Percentiles rank a stretch among this genome's conserved stretches.
Evolutionary conservation across 805 yeast genomes (phyloP).

Genomic region (Starmerella powellii): DNA sequence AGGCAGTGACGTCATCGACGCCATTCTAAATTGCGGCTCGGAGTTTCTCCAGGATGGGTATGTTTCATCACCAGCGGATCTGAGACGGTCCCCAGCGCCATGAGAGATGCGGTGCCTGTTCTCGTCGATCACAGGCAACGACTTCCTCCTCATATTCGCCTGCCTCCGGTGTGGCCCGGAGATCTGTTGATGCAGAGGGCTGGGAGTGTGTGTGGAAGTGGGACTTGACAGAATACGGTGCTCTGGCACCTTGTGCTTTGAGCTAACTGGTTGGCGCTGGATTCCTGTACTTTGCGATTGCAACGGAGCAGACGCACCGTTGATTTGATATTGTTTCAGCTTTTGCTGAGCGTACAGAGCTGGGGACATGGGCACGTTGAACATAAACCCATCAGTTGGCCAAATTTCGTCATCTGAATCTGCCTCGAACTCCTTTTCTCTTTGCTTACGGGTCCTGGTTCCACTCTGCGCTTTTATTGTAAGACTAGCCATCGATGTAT

Average conservation of each 20-base stretch:
- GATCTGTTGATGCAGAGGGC: neutral
- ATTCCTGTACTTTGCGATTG: too few relatives aligned
- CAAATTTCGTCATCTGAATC: constrained; percentile 43
- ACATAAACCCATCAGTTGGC: constrained; percentile 43
- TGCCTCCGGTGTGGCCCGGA: neutral
- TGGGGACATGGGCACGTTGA: constrained; percentile 54
- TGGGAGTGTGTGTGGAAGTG: neutral
- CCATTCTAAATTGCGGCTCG: neutral
- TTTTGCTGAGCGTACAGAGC: constrained; percentile 33
- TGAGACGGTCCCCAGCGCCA: too few relatives aligned
- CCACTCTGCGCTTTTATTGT: constrained; percentile 16
- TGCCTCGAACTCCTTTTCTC: constrained; percentile 29
- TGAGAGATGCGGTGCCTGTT: neutral
- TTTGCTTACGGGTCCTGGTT: constrained; percentile 23
- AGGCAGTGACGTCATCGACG: constrained; percentile 1
- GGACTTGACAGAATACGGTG: neutral
- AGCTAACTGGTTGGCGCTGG: too few relatives aligned
- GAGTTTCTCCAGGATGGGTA: too few relatives aligned
- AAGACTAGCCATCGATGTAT: constrained; percentile 24
- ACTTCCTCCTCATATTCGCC: neutral
- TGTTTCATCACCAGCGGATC: too few relatives aligned
- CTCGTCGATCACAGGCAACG: constrained; percentile 11
- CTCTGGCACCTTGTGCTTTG: too few relatives aligned
- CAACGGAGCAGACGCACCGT: too few relatives aligned
- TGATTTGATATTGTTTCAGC: constrained; percentile 4